Conservation (phyloP, 2,329 filamentous ascomycete genomes). For the Fusarium solani-melongenae region DNA sequence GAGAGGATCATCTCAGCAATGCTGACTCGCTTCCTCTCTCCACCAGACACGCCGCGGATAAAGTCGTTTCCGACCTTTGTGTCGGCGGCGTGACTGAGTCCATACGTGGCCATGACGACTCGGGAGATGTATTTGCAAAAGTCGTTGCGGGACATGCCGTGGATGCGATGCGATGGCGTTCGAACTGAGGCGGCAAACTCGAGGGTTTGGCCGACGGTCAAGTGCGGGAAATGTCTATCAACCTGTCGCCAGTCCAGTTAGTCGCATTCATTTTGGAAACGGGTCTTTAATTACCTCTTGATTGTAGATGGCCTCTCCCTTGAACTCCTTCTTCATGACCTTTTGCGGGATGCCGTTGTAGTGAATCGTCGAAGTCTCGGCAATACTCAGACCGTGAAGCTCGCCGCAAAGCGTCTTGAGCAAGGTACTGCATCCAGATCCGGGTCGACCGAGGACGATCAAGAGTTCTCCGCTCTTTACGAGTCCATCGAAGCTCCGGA, state of each 20-base stretch:
- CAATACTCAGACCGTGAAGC: constrained; percentile 66
- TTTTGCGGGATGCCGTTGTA: constrained; percentile 70
- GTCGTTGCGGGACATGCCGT: constrained; percentile 69
- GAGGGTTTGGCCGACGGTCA: constrained; percentile 80
- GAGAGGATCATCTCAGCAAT: constrained; percentile 83
- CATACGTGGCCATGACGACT: constrained; percentile 77
- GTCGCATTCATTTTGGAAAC: rapidly evolving
- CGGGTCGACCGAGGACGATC: constrained; percentile 75
- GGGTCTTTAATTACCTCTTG: constrained; percentile 65
- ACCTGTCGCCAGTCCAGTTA: constrained; percentile 50
- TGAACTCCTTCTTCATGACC: constrained; percentile 68
- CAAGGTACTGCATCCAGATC: constrained; percentile 72
- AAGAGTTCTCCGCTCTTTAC: constrained; percentile 74
- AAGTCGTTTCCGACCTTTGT: constrained; percentile 82
- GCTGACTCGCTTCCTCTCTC: constrained; percentile 82
- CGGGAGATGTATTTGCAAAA: constrained; percentile 72
- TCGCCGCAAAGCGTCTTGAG: constrained; percentile 72
- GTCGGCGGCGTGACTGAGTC: constrained; percentile 76
- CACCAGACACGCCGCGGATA: constrained; percentile 76
- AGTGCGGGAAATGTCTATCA: constrained; percentile 80
- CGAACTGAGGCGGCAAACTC: constrained; percentile 77
- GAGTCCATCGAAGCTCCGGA: constrained; percentile 72
- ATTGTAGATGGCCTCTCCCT: constrained; percentile 78
- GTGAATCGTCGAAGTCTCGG: constrained; percentile 62
- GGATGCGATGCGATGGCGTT: constrained; percentile 73